Evolutionary conservation across 108 stramenopile species (phyloP).

Genomic region (Tribonema minus): DNA sequence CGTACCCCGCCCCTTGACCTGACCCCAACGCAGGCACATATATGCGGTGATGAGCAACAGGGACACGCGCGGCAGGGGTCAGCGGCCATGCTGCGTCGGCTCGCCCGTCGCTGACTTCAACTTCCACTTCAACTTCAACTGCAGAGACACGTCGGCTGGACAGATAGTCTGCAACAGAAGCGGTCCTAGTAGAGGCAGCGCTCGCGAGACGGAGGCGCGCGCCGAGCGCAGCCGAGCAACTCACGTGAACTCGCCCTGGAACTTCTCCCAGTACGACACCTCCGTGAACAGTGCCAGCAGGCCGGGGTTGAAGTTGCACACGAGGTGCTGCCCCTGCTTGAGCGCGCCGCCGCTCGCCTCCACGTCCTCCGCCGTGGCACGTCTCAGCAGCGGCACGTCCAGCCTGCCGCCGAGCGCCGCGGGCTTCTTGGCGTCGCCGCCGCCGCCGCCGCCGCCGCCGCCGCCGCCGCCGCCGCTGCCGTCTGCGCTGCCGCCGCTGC

Average conservation of each 20-base stretch:
- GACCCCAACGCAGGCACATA: too few species aligned
- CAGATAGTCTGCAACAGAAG: too few species aligned
- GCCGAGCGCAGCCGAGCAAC: too few species aligned
- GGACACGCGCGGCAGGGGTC: too few species aligned
- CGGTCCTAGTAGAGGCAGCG: too few species aligned
- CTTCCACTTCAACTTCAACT: too few species aligned
- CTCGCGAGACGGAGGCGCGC: too few species aligned
- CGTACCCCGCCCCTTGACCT: too few species aligned
- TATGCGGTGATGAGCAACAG: too few species aligned
- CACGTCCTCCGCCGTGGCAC: slow-evolving; percentile 7
- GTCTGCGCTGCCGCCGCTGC: not conserved
- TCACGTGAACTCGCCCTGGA: slow-evolving; percentile 8
- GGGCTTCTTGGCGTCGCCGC: not conserved
- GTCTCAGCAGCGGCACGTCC: slow-evolving; percentile 56
- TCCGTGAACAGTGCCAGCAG: slow-evolving; percentile 61
- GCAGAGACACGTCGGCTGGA: too few species aligned
- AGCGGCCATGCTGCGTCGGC: too few species aligned
- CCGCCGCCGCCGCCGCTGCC: not conserved
- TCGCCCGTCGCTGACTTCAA: too few species aligned
- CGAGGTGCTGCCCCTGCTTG: slow-evolving; percentile 22
- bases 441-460: not conserved
- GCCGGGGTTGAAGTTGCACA: slow-evolving; percentile 63
- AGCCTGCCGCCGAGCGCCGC: slow-evolving; percentile 41
- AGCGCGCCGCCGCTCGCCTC: not conserved
- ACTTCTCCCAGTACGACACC: slow-evolving; percentile 55